phyloP scores from a whole-genome alignment of 2,329 filamentous ascomycete genomes.

The Nothophoma quercina region DNA sequence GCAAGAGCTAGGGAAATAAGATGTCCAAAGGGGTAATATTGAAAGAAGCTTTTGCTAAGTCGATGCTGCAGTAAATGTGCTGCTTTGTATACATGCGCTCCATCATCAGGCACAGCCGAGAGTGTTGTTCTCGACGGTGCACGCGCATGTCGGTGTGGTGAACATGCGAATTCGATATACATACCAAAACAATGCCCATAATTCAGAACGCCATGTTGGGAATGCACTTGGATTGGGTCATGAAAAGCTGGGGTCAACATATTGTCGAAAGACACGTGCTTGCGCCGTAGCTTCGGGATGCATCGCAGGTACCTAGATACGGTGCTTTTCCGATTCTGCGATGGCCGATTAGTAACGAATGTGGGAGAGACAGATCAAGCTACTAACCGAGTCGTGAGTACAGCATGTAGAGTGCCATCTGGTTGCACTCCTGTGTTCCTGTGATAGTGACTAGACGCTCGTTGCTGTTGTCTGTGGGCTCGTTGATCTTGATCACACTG shows the following conservation, averaged over 20 bases:
- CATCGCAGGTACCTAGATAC: constrained; percentile 58
- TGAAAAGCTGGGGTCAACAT: constrained; percentile 5
- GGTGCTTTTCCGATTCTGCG: constrained; percentile 78
- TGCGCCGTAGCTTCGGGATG: constrained; percentile 1
- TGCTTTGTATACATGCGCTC: constrained; percentile 2
- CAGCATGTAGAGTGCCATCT: constrained; percentile 99
- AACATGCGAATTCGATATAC: constrained; percentile 16
- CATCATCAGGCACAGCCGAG: background rate
- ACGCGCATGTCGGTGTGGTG: background rate
- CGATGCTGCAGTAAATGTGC: constrained; percentile 5
- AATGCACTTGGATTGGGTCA: constrained; percentile 20
- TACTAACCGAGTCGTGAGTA: constrained; percentile 90
- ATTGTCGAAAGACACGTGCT: constrained; percentile 1
- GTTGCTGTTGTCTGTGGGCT: constrained; percentile 98
- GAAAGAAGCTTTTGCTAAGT: constrained; percentile 17
- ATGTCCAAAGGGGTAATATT: background rate
- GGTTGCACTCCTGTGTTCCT: constrained; percentile 96
- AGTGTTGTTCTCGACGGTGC: background rate
- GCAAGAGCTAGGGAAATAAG: background rate
- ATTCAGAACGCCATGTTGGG: constrained; percentile 28
- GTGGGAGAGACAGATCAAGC: background rate
- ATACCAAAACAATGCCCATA: constrained; percentile 15
- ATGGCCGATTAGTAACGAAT: constrained; percentile 10
- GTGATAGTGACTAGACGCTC: constrained; percentile 97
- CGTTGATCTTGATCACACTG: constrained; percentile 99